Conservation (phyloP, 2,329 filamentous ascomycete genomes). For the Ophiosphaerella korrae region DNA sequence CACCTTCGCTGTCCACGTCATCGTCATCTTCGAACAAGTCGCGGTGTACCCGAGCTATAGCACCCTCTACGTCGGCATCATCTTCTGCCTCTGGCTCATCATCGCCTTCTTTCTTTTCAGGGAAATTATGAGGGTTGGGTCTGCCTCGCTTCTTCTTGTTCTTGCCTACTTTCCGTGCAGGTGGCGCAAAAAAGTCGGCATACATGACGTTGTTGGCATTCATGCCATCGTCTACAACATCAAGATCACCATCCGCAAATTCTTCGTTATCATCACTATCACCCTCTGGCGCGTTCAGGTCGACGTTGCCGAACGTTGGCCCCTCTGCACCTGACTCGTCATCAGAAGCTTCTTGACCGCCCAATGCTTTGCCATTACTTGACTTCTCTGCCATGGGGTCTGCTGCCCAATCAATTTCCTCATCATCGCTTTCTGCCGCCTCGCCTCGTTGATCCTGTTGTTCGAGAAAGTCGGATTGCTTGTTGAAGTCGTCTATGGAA, state of each 20-base stretch:
- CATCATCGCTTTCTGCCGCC: slow-evolving; percentile 73
- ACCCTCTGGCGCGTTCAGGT: slow-evolving; percentile 74
- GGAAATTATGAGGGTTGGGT: slow-evolving; percentile 60
- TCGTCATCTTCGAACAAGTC: slow-evolving; percentile 82
- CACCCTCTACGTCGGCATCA: slow-evolving; percentile 73
- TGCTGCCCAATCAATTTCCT: slow-evolving; percentile 84
- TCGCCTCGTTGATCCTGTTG: slow-evolving; percentile 81
- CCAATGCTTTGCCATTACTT: slow-evolving; percentile 36
- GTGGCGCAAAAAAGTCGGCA: slow-evolving; percentile 90
- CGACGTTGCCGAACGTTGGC: slow-evolving; percentile 81
- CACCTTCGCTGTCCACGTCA: slow-evolving; percentile 61
- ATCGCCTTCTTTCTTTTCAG: slow-evolving; percentile 28
- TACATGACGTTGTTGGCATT: slow-evolving; percentile 92
- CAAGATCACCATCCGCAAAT: slow-evolving; percentile 61
- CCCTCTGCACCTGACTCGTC: slow-evolving; percentile 73
- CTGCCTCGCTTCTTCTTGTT: slow-evolving; percentile 60
- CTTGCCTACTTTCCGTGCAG: slow-evolving; percentile 71
- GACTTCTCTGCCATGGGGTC: slow-evolving; percentile 65
- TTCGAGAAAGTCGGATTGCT: slow-evolving; percentile 87
- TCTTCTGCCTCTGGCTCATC: slow-evolving; percentile 22
- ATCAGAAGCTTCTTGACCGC: slow-evolving; percentile 50
- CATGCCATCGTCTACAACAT: slow-evolving; percentile 58
- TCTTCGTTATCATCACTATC: slow-evolving; percentile 65
- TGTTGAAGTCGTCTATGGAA: slow-evolving; percentile 97
- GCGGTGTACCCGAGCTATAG: slow-evolving; percentile 84